A percentile compares a stretch with the other conserved stretches of the same genome.
Conservation (phyloP, 345 rosid genomes). For the Triadica sebifera region DNA sequence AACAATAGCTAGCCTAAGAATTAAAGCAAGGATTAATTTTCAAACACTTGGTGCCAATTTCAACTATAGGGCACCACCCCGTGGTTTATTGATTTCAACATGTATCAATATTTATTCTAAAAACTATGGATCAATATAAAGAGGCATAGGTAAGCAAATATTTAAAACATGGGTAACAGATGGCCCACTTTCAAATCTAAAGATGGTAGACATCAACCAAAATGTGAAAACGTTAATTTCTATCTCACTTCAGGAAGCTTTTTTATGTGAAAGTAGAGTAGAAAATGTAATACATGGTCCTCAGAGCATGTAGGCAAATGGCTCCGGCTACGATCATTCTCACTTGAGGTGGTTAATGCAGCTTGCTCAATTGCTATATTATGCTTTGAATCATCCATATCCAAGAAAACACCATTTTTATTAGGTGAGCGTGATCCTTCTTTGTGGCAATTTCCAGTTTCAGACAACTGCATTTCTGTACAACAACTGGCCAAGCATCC, state of each 20-base stretch:
- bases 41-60: neutral
- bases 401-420: constrained; percentile 32
- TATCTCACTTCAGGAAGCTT: neutral
- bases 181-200: too few relatives aligned
- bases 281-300: constrained; percentile 49
- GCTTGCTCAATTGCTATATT: constrained; percentile 29
- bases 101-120: neutral
- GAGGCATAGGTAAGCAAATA: neutral
- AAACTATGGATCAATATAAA: neutral
- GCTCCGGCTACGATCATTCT: constrained; percentile 34
- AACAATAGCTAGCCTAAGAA: neutral
- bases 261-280: neutral
- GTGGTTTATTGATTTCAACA: neutral
- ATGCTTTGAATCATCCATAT: constrained; percentile 31
- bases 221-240: neutral
- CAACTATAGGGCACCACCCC: neutral
- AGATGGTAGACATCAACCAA: neutral
- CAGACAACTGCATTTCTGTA: constrained; percentile 37
- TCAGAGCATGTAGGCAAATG: constrained; percentile 40
- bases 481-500: constrained; percentile 39
- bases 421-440: constrained; percentile 22
- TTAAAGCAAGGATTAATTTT: neutral
- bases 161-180: too few relatives aligned
- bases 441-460: constrained; percentile 38
- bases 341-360: constrained; percentile 39